phyloP scores from a whole-genome alignment of 768 basidiomycete species.

The Tulasnella sp. region DNA sequence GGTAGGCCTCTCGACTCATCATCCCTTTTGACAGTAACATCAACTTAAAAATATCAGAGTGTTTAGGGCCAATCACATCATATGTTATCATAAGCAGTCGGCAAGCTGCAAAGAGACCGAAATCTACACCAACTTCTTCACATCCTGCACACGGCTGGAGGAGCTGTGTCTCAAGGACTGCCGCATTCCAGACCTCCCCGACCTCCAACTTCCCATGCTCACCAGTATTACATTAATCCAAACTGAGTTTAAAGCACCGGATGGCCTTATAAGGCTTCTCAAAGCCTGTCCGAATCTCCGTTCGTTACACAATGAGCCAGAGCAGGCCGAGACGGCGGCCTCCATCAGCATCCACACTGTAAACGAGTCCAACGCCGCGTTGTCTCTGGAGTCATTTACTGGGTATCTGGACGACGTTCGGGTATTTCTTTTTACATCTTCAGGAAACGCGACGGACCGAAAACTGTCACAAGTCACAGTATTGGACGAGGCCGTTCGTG shows the following conservation, averaged over 20 bases:
- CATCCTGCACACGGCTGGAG: background rate
- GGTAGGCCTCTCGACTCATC: background rate
- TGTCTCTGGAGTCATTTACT: background rate
- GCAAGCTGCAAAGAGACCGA: background rate
- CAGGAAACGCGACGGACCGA: background rate
- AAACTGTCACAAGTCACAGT: background rate
- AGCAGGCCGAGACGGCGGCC: background rate
- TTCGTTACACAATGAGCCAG: background rate
- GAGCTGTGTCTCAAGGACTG: background rate
- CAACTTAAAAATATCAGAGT: background rate
- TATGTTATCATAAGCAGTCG: background rate
- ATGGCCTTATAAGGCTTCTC: background rate
- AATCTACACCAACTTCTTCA: background rate
- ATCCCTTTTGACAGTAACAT: background rate
- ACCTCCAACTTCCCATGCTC: background rate
- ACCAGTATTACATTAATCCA: background rate
- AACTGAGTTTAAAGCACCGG: background rate
- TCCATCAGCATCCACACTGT: background rate
- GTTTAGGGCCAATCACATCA: background rate
- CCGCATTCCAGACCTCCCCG: background rate
- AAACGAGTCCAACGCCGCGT: background rate
- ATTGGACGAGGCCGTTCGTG: background rate
- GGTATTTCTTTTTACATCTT: background rate
- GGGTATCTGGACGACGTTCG: background rate
- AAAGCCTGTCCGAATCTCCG: background rate